A percentile compares a stretch with the other conserved stretches of the same genome.
Conservation (phyloP, 176 grass and related monocot species). For the Neostapfia colusana region DNA sequence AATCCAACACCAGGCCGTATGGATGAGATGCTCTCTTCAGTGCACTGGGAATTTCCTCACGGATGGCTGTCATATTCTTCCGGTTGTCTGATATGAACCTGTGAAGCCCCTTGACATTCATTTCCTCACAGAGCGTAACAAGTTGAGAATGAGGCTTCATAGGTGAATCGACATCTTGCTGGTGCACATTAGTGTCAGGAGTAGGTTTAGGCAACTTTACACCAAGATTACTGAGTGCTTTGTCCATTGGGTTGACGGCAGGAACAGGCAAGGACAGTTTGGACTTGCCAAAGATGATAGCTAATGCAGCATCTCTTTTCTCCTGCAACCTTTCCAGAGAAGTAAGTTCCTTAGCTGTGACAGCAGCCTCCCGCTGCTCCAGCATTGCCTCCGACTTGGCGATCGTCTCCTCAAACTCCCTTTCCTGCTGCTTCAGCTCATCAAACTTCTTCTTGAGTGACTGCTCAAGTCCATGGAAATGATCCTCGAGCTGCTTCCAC, state of each 20-base stretch:
- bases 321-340: slow-evolving; percentile 75
- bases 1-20: slow-evolving; percentile 55
- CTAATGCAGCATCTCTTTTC: slow-evolving; percentile 67
- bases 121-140: slow-evolving; percentile 61
- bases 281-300: slow-evolving; percentile 73
- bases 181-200: background rate
- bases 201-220: slow-evolving; percentile 50
- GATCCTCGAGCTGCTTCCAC: slow-evolving; percentile 96
- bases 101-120: slow-evolving; percentile 82
- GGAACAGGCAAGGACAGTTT: slow-evolving; percentile 31
- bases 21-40: slow-evolving; percentile 65
- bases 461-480: slow-evolving; percentile 81
- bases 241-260: slow-evolving; percentile 36
- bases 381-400: slow-evolving; percentile 58
- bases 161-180: slow-evolving; percentile 40
- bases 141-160: slow-evolving; percentile 57
- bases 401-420: slow-evolving; percentile 55
- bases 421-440: slow-evolving; percentile 72
- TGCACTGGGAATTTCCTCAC: slow-evolving; percentile 74
- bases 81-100: slow-evolving; percentile 90
- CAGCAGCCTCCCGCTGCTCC: slow-evolving; percentile 64
- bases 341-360: slow-evolving; percentile 73
- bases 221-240: slow-evolving; percentile 7
- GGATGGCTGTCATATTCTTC: slow-evolving; percentile 76
- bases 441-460: slow-evolving; percentile 72